These are phyloP conservation scores for Fusarium humuli DNA, from an alignment of 2,329 filamentous ascomycete species.

Conservation along the genomic window DNA sequence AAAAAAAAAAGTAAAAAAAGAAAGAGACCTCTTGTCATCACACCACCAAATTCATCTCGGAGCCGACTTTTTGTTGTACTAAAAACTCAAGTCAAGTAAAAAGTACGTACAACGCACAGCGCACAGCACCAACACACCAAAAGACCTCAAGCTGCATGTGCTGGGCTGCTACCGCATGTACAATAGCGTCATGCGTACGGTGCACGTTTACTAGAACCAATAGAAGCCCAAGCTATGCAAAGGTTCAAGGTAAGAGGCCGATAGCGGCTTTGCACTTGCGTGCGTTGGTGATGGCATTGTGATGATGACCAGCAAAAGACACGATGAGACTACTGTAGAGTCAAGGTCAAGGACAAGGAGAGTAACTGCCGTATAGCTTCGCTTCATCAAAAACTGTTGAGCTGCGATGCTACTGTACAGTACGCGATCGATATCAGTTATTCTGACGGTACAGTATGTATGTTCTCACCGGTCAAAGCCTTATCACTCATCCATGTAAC, in stretches of 20 bases:
- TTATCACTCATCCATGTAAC: slow-evolving; percentile 23
- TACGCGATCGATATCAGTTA: slow-evolving; percentile 6
- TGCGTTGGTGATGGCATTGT: slow-evolving; percentile 31
- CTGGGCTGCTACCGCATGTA: slow-evolving; percentile 34
- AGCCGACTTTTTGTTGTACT: slow-evolving; percentile 18
- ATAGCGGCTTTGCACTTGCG: slow-evolving; percentile 34
- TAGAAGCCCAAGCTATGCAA: slow-evolving; percentile 25
- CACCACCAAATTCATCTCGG: slow-evolving; percentile 27
- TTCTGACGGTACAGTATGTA: slow-evolving; percentile 3
- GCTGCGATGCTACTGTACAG: slow-evolving; percentile 8
- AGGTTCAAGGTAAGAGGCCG: slow-evolving; percentile 35
- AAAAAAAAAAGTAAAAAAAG: background rate
- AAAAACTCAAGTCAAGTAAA: background rate
- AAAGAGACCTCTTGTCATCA: slow-evolving; percentile 13
- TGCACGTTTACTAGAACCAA: slow-evolving; percentile 34
- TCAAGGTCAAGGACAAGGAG: background rate
- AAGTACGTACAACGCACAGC: slow-evolving; percentile 14
- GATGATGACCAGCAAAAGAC: slow-evolving; percentile 28
- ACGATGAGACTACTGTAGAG: background rate
- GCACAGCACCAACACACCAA: background rate
- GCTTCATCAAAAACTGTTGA: slow-evolving; percentile 20
- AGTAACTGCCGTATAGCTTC: background rate
- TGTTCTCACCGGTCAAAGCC: slow-evolving; percentile 32
- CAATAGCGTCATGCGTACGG: slow-evolving; percentile 45
- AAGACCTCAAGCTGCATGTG: slow-evolving; percentile 7